phyloP scores from a whole-genome alignment of 2,329 filamentous ascomycete species.

The Colletotrichum magnum region DNA sequence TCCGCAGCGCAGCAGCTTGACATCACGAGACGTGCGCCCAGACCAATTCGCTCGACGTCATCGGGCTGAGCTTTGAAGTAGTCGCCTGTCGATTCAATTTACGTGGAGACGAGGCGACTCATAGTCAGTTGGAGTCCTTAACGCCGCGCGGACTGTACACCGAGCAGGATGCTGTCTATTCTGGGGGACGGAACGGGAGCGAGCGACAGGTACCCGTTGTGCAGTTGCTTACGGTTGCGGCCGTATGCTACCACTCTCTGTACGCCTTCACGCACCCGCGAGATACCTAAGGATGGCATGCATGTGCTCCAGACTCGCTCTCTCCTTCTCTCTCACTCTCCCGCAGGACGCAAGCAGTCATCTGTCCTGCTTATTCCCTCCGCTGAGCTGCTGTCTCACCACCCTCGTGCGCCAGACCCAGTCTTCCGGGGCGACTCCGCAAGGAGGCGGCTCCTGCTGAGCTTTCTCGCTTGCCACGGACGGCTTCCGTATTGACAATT shows the following conservation, averaged over 20 bases:
- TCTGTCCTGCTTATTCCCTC: slow-evolving; percentile 2
- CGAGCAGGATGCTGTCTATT: slow-evolving; percentile 21
- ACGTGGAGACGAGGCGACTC: neutral
- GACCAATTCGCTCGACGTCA: slow-evolving; percentile 35
- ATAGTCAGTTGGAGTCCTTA: neutral
- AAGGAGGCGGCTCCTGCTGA: slow-evolving; percentile 17
- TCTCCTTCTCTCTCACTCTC: neutral
- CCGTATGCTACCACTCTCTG: neutral
- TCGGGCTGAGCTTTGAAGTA: slow-evolving; percentile 8
- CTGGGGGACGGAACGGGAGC: neutral
- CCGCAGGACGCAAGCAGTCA: slow-evolving; percentile 31
- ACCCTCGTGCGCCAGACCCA: slow-evolving; percentile 24
- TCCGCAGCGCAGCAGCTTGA: slow-evolving; percentile 40
- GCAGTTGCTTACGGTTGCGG: slow-evolving; percentile 18
- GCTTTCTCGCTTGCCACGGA: slow-evolving; percentile 20
- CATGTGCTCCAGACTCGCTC: neutral
- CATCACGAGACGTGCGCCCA: slow-evolving; percentile 38
- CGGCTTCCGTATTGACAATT: slow-evolving; percentile 7
- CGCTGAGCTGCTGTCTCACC: slow-evolving; percentile 24
- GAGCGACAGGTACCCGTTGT: slow-evolving; percentile 1
- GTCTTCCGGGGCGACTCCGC: slow-evolving; percentile 32
- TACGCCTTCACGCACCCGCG: slow-evolving; percentile 14
- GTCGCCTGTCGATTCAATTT: neutral
- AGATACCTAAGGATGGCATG: slow-evolving; percentile 11
- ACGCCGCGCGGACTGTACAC: neutral